Conservation (phyloP, 345 rosid species). For the Camelina laxa region DNA sequence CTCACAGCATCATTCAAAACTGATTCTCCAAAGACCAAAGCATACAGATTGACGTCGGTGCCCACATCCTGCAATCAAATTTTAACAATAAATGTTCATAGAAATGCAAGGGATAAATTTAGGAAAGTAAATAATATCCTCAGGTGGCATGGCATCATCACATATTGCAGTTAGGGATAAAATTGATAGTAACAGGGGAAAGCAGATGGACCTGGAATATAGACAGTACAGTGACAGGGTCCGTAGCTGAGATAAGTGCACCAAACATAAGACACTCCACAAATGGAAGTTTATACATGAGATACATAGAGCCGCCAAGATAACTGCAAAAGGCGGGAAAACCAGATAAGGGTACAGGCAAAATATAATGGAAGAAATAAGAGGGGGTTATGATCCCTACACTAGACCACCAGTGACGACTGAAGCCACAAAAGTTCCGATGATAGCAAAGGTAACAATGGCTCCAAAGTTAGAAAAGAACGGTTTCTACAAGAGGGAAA, state of each 20-base stretch:
- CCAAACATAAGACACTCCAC: constrained; percentile 98
- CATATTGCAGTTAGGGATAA: constrained; percentile 13
- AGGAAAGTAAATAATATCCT: constrained; percentile 3
- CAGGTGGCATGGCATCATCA: not conserved
- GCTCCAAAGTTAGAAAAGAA: constrained; percentile 97
- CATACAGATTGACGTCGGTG: constrained; percentile 85
- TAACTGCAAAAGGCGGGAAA: constrained; percentile 55
- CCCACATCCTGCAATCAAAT: constrained; percentile 73
- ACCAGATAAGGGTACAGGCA: constrained; percentile 19
- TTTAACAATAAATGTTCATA: constrained; percentile 12
- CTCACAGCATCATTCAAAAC: constrained; percentile 92
- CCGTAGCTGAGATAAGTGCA: constrained; percentile 95
- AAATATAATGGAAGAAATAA: not conserved
- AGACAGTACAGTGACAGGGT: constrained; percentile 93
- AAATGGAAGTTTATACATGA: constrained; percentile 86
- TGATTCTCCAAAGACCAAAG: constrained; percentile 95
- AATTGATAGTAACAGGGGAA: constrained; percentile 19
- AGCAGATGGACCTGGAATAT: constrained; percentile 80
- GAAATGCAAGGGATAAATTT: not conserved
- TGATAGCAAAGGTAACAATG: constrained; percentile 85
- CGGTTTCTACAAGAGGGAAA: constrained; percentile 65
- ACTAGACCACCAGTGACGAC: constrained; percentile 81
- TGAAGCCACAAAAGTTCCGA: constrained; percentile 82
- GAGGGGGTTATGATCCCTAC: constrained; percentile 52
- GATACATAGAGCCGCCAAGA: constrained; percentile 76